Conservation (phyloP, 1,139 yeast genomes). For the Blastobotrys indianensis region DNA sequence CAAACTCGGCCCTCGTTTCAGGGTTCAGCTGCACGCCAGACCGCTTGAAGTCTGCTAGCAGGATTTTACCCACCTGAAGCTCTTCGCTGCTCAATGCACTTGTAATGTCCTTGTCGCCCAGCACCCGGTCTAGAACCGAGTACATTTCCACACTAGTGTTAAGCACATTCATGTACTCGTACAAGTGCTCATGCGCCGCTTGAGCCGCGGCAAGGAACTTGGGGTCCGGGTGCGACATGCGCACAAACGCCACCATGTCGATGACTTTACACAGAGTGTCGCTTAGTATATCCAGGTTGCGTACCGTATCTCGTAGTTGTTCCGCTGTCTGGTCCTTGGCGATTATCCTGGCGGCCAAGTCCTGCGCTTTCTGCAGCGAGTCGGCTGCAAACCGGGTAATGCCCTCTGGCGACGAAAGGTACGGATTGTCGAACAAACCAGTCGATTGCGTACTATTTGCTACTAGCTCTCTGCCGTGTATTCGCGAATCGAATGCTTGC, state of each 20-base stretch:
- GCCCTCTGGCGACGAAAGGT: slow-evolving; percentile 64
- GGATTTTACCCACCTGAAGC: slow-evolving; percentile 68
- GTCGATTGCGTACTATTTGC: slow-evolving; percentile 23
- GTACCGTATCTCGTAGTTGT: slow-evolving; percentile 51
- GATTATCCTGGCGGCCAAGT: slow-evolving; percentile 52
- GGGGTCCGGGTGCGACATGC: slow-evolving; percentile 79
- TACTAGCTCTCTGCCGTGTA: slow-evolving; percentile 9
- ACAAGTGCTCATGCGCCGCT: slow-evolving; percentile 79
- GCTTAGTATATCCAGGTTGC: slow-evolving; percentile 74
- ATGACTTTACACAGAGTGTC: slow-evolving; percentile 89
- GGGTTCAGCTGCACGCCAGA: slow-evolving; percentile 82
- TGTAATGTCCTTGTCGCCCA: slow-evolving; percentile 42
- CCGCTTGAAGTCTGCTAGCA: slow-evolving; percentile 79
- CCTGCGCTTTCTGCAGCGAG: slow-evolving; percentile 59
- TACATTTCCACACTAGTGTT: slow-evolving; percentile 80
- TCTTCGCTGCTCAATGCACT: slow-evolving; percentile 59
- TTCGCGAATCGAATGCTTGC: slow-evolving; percentile 19
- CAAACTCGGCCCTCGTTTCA: slow-evolving; percentile 60
- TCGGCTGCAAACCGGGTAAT: slow-evolving; percentile 58
- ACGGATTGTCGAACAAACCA: slow-evolving; percentile 73
- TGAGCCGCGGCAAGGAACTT: slow-evolving; percentile 78
- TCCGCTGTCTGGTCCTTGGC: slow-evolving; percentile 36
- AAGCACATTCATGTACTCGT: slow-evolving; percentile 87
- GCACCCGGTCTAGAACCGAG: slow-evolving; percentile 49
- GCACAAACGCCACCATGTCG: slow-evolving; percentile 86